Base-by-base conservation (phyloP, 2,329 filamentous ascomycete genomes). In the Alternaria longipes region DNA sequence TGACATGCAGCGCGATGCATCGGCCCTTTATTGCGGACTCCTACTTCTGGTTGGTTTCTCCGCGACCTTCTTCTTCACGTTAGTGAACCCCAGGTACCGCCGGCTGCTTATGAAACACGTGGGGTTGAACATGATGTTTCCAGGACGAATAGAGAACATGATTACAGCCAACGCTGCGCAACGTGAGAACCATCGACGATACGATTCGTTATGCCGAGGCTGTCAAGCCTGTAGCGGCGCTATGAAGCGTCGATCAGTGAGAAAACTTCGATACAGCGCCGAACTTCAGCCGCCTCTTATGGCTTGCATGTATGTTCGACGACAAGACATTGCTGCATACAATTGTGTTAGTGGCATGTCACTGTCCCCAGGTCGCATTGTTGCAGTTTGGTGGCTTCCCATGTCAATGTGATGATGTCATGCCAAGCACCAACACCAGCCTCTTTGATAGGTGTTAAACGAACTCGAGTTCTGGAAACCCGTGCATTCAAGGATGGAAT, bases 1-100 rank as follows among this genome's bases (percentile, higher is more conserved):
- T 60, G 52, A 49, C 26, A n/a, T 63, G 55, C 60, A 62, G 44
- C 50, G 44, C 61, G 62, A 62, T 60, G 54, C 54, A 53, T 66
- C 55, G 62, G 63, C 47, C 30, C 49, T 62, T 66, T 61, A 11
- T 54, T 54, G 32, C 49, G 57, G 30, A 54, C 20, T 56, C 30
- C 65, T 47, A 28, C 49, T 54, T 66, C 52, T 53, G 52, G 62
- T 62, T 24, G 41, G 22, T 50, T 20, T 11, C 45, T 53, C 63
- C 60, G 63, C 50, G 67, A 71, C 69, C 69, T 71, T 67, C 68
- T 70, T 52, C 16, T 66, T 70, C 34, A 60, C 61, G 64, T 71
- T 71, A 71, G 65, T 49, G 22, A 44, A 45, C 50, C 42, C 46
- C 58, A 52, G 56, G 50, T 26, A 50, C 51, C 53, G 34, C 36